A percentile compares a stretch with the other conserved stretches of the same genome.
Conservation (phyloP, 345 rosid genomes). For the Acer yangbiense region DNA sequence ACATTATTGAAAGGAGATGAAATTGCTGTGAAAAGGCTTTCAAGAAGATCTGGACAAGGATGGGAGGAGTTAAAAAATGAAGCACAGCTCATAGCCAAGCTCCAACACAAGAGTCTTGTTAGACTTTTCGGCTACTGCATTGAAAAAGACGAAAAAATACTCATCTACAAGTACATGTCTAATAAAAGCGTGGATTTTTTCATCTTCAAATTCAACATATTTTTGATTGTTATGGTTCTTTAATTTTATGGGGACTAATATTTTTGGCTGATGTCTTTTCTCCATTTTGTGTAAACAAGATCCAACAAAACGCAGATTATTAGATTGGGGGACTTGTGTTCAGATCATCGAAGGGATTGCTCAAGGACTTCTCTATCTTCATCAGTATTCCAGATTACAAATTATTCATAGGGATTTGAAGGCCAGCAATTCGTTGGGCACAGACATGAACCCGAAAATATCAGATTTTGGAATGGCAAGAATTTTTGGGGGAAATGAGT, state of each 20-base stretch:
- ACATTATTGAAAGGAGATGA: conserved; percentile 41
- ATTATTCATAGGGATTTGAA: conserved; percentile 58
- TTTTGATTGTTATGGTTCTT: background rate
- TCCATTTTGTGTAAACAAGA: conserved; percentile 23
- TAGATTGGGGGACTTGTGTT: conserved; percentile 39
- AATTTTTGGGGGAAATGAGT: conserved; percentile 45
- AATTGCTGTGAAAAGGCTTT: conserved; percentile 55
- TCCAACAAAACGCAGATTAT: conserved; percentile 17
- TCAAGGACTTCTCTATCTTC: conserved; percentile 61
- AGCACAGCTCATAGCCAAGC: conserved; percentile 45
- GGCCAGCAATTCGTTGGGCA: conserved; percentile 48
- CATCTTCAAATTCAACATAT: conserved; percentile 27
- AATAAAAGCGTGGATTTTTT: conserved; percentile 41
- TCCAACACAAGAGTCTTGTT: conserved; percentile 60
- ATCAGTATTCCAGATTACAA: conserved; percentile 47
- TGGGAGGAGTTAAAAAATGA: conserved; percentile 41
- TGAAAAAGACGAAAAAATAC: conserved; percentile 13
- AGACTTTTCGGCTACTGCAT: conserved; percentile 51
- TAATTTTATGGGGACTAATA: background rate
- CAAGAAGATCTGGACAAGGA: conserved; percentile 51
- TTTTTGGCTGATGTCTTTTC: background rate
- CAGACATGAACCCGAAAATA: conserved; percentile 49
- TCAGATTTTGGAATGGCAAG: conserved; percentile 55
- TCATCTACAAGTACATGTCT: conserved; percentile 39
- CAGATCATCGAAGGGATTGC: conserved; percentile 45